Evolutionary conservation across 2,329 filamentous ascomycete species (phyloP).

Genomic region (Colletotrichum sansevieriae): DNA sequence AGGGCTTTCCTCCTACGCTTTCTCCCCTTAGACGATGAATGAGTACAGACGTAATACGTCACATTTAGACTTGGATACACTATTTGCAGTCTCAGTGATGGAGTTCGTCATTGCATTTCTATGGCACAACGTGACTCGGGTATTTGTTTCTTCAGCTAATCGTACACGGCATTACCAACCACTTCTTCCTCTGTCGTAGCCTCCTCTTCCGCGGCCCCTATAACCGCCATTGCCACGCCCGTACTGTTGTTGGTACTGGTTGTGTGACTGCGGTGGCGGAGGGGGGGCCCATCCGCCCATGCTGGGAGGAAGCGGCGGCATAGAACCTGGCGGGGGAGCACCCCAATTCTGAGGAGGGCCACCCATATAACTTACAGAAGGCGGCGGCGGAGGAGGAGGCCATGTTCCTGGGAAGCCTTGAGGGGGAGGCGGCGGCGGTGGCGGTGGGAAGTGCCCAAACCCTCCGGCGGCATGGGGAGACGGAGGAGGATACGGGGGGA

Average conservation of each 20-base stretch:
- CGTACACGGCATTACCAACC: slow-evolving; percentile 2
- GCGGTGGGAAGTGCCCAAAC: slow-evolving; percentile 49
- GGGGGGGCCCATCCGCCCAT: slow-evolving; percentile 35
- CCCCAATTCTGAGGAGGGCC: slow-evolving; percentile 42
- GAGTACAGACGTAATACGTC: slow-evolving; percentile 37
- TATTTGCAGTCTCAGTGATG: not conserved
- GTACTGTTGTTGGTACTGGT: slow-evolving; percentile 25
- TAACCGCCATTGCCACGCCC: slow-evolving; percentile 36
- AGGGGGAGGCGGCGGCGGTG: slow-evolving; percentile 51
- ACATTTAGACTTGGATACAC: slow-evolving; percentile 37
- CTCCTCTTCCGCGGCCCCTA: slow-evolving; percentile 36
- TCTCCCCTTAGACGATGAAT: slow-evolving; percentile 43
- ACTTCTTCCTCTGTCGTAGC: slow-evolving; percentile 38
- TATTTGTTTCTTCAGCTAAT: too few species aligned
- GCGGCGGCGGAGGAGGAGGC: slow-evolving; percentile 54
- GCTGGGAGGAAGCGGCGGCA: slow-evolving; percentile 22
- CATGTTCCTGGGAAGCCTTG: slow-evolving; percentile 57
- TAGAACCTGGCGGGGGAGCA: slow-evolving; percentile 30
- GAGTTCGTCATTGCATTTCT: not conserved
- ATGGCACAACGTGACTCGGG: too few species aligned
- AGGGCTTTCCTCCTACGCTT: slow-evolving; percentile 27
- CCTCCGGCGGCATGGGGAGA: slow-evolving; percentile 43
- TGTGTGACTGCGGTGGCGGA: slow-evolving; percentile 36
- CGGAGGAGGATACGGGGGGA: slow-evolving; percentile 42
- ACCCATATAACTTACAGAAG: slow-evolving; percentile 42